Percentiles rank a stretch among this genome's conserved stretches.
Conservation (phyloP, 164 flowering plant genomes). For the Stephania cephalantha region DNA sequence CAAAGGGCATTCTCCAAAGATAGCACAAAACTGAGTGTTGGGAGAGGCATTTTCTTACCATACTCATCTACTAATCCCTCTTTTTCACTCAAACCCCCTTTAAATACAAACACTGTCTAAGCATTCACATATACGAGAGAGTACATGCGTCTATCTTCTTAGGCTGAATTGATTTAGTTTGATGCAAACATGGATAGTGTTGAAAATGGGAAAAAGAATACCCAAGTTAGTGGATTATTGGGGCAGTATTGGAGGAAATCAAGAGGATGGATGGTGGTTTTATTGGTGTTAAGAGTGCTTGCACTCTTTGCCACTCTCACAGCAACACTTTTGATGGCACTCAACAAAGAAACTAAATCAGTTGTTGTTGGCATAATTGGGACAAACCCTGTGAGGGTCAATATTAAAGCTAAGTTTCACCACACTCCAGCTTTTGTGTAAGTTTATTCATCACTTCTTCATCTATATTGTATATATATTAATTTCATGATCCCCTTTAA, state of each 20-base stretch:
- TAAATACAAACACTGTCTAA: neutral
- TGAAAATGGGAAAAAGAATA: neutral
- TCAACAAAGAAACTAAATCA: slow-evolving; percentile 57
- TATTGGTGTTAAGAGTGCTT: slow-evolving; percentile 39
- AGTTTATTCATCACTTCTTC: slow-evolving; percentile 11
- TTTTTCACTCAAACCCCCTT: neutral
- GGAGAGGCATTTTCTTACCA: neutral
- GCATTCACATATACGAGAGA: neutral
- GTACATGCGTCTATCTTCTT: neutral
- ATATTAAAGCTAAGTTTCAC: slow-evolving; percentile 64
- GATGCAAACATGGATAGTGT: neutral
- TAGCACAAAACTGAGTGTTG: neutral
- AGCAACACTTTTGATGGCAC: slow-evolving; percentile 69
- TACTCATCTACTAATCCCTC: neutral
- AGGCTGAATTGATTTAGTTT: neutral
- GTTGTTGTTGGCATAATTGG: slow-evolving; percentile 57
- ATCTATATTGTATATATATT: neutral
- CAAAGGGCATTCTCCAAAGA: no score
- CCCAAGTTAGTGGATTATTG: neutral
- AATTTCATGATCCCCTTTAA: neutral
- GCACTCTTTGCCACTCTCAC: slow-evolving; percentile 49
- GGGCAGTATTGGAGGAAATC: neutral
- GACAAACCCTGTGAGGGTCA: slow-evolving; percentile 38
- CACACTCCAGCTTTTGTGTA: slow-evolving; percentile 77
- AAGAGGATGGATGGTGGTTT: slow-evolving; percentile 10